A percentile compares a stretch with the other conserved stretches of the same genome.
Evolutionary conservation across 2,329 filamentous ascomycete species (phyloP).

Genomic region (Furcasterigmium sp.): DNA sequence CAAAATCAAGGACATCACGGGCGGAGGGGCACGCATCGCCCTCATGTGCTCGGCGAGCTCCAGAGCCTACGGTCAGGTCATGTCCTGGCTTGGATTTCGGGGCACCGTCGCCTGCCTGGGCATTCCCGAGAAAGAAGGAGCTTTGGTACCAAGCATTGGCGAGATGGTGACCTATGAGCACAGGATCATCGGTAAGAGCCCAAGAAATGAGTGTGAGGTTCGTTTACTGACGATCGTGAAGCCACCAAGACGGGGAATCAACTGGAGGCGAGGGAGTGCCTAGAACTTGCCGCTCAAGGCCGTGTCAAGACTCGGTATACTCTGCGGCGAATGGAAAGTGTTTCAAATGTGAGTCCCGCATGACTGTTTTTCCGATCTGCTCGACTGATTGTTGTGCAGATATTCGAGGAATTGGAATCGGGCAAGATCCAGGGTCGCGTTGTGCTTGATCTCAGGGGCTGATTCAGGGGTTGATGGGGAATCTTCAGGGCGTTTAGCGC

Average conservation of each 20-base stretch:
- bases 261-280: constrained; percentile 10
- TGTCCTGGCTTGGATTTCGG: constrained; percentile 18
- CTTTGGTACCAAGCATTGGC: constrained; percentile 6
- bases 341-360: constrained; percentile 6
- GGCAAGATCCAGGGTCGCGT: constrained; percentile 10
- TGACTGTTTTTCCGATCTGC: not conserved
- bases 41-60: constrained; percentile 17
- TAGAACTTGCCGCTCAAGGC: constrained; percentile 9
- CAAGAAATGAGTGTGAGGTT: too few relatives aligned
- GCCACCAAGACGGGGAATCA: constrained; percentile 10
- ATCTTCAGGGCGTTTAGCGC: too few relatives aligned
- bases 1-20: constrained; percentile 10
- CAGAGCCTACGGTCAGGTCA: constrained; percentile 14
- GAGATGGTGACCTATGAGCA: constrained; percentile 8
- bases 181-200: constrained; percentile 11
- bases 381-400: not conserved
- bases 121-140: constrained; percentile 13
- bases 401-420: constrained; percentile 8
- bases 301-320: constrained; percentile 9
- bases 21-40: constrained; percentile 12
- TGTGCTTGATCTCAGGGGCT: constrained; percentile 8
- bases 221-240: not conserved
- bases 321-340: constrained; percentile 9
- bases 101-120: constrained; percentile 22
- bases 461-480: not conserved